Evolutionary conservation across 805 yeast genomes (phyloP).

Genomic region (Debaryomyces prosopidis): DNA sequence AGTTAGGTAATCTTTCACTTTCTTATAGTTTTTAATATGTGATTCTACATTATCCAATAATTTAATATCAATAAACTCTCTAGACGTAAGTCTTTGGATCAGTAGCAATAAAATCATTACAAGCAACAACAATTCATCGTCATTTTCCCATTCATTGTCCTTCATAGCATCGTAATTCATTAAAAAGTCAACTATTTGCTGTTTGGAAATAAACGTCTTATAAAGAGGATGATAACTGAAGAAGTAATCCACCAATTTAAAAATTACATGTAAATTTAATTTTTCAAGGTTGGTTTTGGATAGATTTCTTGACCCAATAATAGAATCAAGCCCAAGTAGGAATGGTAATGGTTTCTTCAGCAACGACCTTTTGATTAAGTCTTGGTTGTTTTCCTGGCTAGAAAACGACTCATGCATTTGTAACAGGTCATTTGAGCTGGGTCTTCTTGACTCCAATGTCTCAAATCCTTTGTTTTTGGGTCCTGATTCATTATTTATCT

Average conservation of each 20-base stretch:
- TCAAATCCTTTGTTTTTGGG: background rate
- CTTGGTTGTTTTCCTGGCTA: background rate
- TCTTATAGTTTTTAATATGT: constrained; percentile 19
- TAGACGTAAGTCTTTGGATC: constrained; percentile 36
- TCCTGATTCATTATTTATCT: background rate
- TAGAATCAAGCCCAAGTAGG: constrained; percentile 16
- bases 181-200: constrained; percentile 36
- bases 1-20: constrained; percentile 15
- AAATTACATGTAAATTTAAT: constrained; percentile 33
- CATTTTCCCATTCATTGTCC: constrained; percentile 45
- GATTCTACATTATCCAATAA: constrained; percentile 13
- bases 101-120: constrained; percentile 45
- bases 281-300: constrained; percentile 12
- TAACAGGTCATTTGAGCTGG: background rate
- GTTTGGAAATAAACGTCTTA: constrained; percentile 37
- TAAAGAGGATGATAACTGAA: constrained; percentile 42
- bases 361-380: constrained; percentile 20
- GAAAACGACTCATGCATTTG: constrained; percentile 1
- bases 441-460: background rate
- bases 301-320: constrained; percentile 16
- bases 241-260: constrained; percentile 39
- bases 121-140: constrained; percentile 48
- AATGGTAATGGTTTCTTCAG: constrained; percentile 34
- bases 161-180: constrained; percentile 30
- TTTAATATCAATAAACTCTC: constrained; percentile 20